A percentile compares a stretch with the other conserved stretches of the same genome.
Conservation (phyloP, 768 basidiomycete species). For the Boletellus sp. region DNA sequence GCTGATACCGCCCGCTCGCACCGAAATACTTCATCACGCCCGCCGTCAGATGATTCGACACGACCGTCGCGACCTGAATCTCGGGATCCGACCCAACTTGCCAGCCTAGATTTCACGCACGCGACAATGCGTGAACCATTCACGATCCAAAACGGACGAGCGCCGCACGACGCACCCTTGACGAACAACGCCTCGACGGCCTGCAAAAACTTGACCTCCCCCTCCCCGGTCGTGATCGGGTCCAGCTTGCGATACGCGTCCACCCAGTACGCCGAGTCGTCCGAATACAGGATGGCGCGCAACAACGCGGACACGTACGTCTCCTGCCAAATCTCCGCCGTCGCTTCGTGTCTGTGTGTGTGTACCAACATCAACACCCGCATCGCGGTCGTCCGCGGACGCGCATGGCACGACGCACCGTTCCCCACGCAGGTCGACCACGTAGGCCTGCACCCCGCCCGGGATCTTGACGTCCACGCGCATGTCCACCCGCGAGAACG, state of each 20-base stretch:
- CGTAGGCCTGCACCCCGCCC: conserved; percentile 92
- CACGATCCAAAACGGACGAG: not conserved
- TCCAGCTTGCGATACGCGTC: conserved; percentile 96
- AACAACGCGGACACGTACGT: conserved; percentile 92
- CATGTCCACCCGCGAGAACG: conserved; percentile 94
- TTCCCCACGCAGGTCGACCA: conserved; percentile 91
- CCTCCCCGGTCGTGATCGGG: conserved; percentile 85
- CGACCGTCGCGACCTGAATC: conserved; percentile 94
- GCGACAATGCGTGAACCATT: not conserved
- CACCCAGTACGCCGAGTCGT: conserved; percentile 86
- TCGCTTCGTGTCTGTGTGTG: conserved; percentile 78
- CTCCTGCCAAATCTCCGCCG: conserved; percentile 93
- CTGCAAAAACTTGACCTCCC: conserved; percentile 85
- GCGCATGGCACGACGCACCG: conserved; percentile 62
- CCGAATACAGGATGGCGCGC: conserved; percentile 90
- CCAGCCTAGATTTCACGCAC: conserved; percentile 66
- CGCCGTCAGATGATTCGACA: conserved; percentile 94
- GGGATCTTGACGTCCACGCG: conserved; percentile 98
- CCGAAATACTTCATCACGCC: conserved; percentile 97
- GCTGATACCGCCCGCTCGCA: conserved; percentile 81
- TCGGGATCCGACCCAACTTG: conserved; percentile 98
- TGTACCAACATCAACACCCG: not conserved
- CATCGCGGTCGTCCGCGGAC: too few species aligned
- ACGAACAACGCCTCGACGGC: conserved; percentile 85
- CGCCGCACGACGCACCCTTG: conserved; percentile 53